These are phyloP conservation scores for Colletotrichum sidae DNA, from an alignment of 2,329 filamentous ascomycete genomes.

Conservation along the genomic window DNA sequence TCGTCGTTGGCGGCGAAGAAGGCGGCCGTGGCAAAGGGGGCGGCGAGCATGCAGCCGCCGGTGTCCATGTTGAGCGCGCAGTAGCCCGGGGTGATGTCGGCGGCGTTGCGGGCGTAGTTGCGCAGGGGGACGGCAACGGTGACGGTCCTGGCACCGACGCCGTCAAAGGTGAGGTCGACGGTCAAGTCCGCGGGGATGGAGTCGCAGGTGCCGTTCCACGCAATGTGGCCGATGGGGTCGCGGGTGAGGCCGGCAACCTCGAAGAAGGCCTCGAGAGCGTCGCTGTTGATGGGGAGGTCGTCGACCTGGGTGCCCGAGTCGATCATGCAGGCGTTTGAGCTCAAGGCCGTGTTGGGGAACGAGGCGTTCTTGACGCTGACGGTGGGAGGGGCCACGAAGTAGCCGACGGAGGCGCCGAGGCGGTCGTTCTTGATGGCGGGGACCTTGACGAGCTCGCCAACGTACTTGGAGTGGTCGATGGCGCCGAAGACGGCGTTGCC, in stretches of 20 bases:
- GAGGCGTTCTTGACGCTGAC: constrained; percentile 25
- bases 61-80: constrained; percentile 25
- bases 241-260: constrained; percentile 12
- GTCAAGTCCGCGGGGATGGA: constrained; percentile 17
- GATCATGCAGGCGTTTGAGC: constrained; percentile 4
- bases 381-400: constrained; percentile 23
- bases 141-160: constrained; percentile 14
- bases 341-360: constrained; percentile 12
- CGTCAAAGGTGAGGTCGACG: constrained; percentile 30
- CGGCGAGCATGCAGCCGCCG: constrained; percentile 25
- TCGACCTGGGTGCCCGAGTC: constrained; percentile 26
- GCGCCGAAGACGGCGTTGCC: constrained; percentile 30
- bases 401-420: constrained; percentile 22
- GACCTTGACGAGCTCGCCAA: constrained; percentile 17
- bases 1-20: constrained; percentile 27
- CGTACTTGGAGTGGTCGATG: constrained; percentile 25
- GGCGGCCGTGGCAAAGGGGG: constrained; percentile 20
- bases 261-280: not conserved
- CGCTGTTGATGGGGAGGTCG: constrained; percentile 14
- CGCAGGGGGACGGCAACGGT: constrained; percentile 31
- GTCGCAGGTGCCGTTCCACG: constrained; percentile 26
- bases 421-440: constrained; percentile 23
- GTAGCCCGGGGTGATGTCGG: constrained; percentile 1
- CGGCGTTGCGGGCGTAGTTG: constrained; percentile 33
- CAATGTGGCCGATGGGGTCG: constrained; percentile 8